Evolutionary conservation across 2,329 filamentous ascomycete genomes (phyloP), one percentile per base, ranked within the genome.

Genomic region (Pseudocercospora vitis): DNA sequence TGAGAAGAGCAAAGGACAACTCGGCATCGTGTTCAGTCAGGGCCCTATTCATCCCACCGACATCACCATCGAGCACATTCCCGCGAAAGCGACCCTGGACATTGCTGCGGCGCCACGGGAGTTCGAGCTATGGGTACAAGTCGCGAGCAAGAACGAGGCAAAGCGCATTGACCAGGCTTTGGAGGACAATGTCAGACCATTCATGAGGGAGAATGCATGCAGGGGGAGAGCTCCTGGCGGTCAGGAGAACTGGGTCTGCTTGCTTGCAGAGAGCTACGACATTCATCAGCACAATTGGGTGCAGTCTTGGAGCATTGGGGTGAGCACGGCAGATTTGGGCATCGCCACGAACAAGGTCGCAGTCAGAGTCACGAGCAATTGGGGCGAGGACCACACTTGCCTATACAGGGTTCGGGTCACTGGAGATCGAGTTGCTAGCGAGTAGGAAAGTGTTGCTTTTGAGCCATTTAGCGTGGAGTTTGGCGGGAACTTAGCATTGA

Each of bases 1-100:
- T 8, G 73, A 77, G n/a, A n/a, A n/a, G n/a, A n/a, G n/a, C 45
- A 82, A 83, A 31, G 82, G 84, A 1, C 81, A 83, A 49, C 74
- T 97, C 12, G 81, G 81, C 7, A 81, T 95, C 14, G 53, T 64
- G 11, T 65, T 76, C 12, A 9, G 65, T 3, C 63, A 66, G n/a
- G n/a, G n/a, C 5, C 60, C 62, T 1, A 68, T 78, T 52, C 67
- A 61, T 46, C 74, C 76, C 1, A 65, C 63, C 4, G 64, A 70
- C 28, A 52, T 78, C 50, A 72, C 72, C n/a, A 64, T 79, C 46
- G 76, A 79, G 60, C 76, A 78, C 62, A 65, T 77, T 21, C 74
- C 74, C 4, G 64, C 67, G 54, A 61, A 55, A 19, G 73, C 68
- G 47, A 70, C 72, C 0, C 66, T 70, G 21, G 69, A 76, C 57